Conservation (phyloP, 2,329 filamentous ascomycete species). For the Diaporthe capsici region DNA sequence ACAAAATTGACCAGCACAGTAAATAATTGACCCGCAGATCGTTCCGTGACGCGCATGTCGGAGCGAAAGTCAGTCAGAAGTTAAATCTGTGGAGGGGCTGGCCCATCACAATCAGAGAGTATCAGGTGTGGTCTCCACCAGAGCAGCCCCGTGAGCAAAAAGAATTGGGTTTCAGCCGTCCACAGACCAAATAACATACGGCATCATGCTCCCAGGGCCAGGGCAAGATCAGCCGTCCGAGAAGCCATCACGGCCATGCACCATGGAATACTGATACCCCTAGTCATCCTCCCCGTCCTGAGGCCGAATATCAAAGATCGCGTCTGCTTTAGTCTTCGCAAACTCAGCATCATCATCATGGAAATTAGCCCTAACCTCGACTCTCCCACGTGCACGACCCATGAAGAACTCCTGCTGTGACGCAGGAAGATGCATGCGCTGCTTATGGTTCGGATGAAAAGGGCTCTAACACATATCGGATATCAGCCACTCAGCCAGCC, state of each 20-base stretch:
- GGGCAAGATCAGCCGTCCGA: background rate
- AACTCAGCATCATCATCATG: constrained; percentile 40
- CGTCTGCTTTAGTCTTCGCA: constrained; percentile 35
- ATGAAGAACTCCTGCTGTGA: constrained; percentile 44
- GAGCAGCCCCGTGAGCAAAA: background rate
- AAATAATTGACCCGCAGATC: background rate
- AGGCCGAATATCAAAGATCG: constrained; percentile 42
- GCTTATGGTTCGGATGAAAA: constrained; percentile 44
- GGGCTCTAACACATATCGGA: constrained; percentile 38
- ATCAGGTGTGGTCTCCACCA: background rate
- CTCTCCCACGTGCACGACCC: constrained; percentile 35
- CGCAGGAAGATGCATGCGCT: constrained; percentile 43
- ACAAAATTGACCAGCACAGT: background rate
- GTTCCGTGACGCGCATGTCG: background rate
- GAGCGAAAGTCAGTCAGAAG: background rate
- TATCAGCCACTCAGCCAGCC: background rate
- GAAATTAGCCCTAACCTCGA: constrained; percentile 45
- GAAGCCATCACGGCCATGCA: background rate
- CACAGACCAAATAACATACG: background rate
- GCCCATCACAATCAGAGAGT: background rate
- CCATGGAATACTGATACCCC: background rate
- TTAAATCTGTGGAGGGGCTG: background rate
- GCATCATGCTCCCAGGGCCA: too few relatives aligned
- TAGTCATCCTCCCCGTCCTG: constrained; percentile 30
- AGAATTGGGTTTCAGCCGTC: background rate